Evolutionary conservation across 108 stramenopile species (phyloP), one percentile per base, ranked within the genome.

Genomic region (Parietichytrium sp.): DNA sequence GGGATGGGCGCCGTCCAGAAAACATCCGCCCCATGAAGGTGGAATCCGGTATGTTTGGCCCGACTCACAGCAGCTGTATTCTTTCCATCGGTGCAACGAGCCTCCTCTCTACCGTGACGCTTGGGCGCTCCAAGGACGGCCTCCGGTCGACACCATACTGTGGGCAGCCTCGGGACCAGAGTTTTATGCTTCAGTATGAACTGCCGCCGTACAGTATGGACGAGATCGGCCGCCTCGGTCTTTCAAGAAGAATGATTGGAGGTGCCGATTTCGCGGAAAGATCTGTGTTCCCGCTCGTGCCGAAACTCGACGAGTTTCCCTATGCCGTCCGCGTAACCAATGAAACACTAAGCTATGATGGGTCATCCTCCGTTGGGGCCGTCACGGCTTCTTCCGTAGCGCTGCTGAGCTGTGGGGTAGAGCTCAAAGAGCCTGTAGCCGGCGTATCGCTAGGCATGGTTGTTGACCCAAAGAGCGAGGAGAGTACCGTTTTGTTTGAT

Each of bases 341-440:
- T 54, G 93, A 95, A 89, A 92, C 94, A 29, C 92, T 92, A 0
- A 84, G 90, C 51, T 92, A 91, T 8, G 92, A 93, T 61, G 94
- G 94, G 1, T 91, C 90, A 6, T 89, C 88, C 6, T 91, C 90
- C 45, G 94, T 95, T 93, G 94, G 93, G 15, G 81, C 91, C 49
- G 81, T 92, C 79, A 89, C 88, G 80, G 94, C 90, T 4, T 92
- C 88, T 20, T 91, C 93, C 1, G 53, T 96, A 20, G 93, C 94
- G 7, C 84, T 97, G 18, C 55, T 93, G 61, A 95, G 95, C 80
- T 95, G 95, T 27, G 96, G 96, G 38, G 94, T 97, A 49, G 94
- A 94, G 7, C 79, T 94, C 18, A 38, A 23, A 18, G 83, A 85
- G 8, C 91, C 91, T 42, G 94, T 95, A 15, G 96, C 95, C 3